Conservation (phyloP, 2,329 filamentous ascomycete genomes). For the Cercospora brassicicola region DNA sequence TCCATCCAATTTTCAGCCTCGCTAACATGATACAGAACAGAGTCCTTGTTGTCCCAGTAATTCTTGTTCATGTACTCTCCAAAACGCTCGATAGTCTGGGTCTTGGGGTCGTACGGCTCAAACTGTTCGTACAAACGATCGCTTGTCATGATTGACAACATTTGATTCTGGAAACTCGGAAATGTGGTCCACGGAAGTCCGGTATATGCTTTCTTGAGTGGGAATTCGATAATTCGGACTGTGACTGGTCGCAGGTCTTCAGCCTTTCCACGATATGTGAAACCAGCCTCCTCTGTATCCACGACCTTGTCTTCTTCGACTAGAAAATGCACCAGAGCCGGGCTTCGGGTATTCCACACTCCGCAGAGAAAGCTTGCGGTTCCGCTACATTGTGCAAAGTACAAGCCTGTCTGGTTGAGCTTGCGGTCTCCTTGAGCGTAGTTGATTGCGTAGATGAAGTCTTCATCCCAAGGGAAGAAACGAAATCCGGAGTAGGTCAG, state of each 20-base stretch:
- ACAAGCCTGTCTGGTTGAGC: slow-evolving; percentile 22
- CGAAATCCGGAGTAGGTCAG: slow-evolving; percentile 12
- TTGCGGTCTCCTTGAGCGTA: slow-evolving; percentile 18
- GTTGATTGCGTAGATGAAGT: slow-evolving; percentile 18
- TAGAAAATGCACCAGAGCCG: slow-evolving; percentile 24
- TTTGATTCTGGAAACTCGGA: slow-evolving; percentile 23
- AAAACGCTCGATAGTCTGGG: slow-evolving; percentile 18
- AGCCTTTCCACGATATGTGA: slow-evolving; percentile 11
- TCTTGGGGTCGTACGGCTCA: slow-evolving; percentile 16
- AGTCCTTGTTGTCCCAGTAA: slow-evolving; percentile 15
- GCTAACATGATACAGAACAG: slow-evolving; percentile 14
- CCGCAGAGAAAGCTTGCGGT: slow-evolving; percentile 24
- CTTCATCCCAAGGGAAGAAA: slow-evolving; percentile 17
- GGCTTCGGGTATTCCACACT: slow-evolving; percentile 21
- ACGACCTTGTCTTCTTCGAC: slow-evolving; percentile 21
- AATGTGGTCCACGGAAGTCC: slow-evolving; percentile 19
- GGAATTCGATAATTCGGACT: slow-evolving; percentile 26
- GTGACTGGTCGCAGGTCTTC: slow-evolving; percentile 17
- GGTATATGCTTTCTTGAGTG: slow-evolving; percentile 20
- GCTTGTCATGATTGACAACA: slow-evolving; percentile 22
- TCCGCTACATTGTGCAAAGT: slow-evolving; percentile 20
- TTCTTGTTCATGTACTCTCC: slow-evolving; percentile 20
- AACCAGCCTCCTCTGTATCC: slow-evolving; percentile 9
- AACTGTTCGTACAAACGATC: slow-evolving; percentile 26
- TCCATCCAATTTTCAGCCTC: slow-evolving; percentile 17